Base-by-base conservation (phyloP, 2,329 filamentous ascomycete species). In the Xenoacremonium recifei region DNA sequence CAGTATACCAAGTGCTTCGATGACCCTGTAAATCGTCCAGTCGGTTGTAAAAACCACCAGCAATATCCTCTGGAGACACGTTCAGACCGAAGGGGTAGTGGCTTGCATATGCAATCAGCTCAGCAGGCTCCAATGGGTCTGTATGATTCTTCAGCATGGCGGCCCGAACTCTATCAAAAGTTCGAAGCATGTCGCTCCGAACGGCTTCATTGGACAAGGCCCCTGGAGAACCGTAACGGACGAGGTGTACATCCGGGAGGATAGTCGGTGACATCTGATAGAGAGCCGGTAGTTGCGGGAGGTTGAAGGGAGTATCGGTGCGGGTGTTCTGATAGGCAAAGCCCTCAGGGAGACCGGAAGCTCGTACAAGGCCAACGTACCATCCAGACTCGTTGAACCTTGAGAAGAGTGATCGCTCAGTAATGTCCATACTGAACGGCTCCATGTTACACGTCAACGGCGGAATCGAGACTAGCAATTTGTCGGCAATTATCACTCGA, bases 221-320 rank as follows among this genome's bases (percentile, higher is more conserved):
- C 6, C 20, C 19, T 9, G 23, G n/a, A 9, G 50, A 42, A 4
- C 48, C 45, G 11, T 52, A 52, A 7, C 50, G 38, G 9, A 52
- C 43, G 13, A 48, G 35, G 5, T 50, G 48, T 6, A 49, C 38
- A 5, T 31, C 35, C 4, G 21, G 29, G 2, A 44, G 40, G 10
- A 20, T 15, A 12, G 50, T 52, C 6, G 50, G 45, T 1, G 50
- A 52, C 37, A 52, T 52, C 20, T 52, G 48, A n/a, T 50, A 52
- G 9, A 52, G 37, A 3, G 48, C 30, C 3, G 50, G 50, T 0
- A 50, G 34, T 13, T 46, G 31, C 1, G 50, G 50, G 1, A 50
- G 19, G 31, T 52, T 50, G 36, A 32, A 23, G 2, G 6, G 39
- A 5, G 48, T 45, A 38, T 52, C 43, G 13, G 38, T 30, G 4